These are phyloP conservation scores for Aureobasidium lini DNA, from an alignment of 2,329 filamentous ascomycete species.

Conservation along the genomic window DNA sequence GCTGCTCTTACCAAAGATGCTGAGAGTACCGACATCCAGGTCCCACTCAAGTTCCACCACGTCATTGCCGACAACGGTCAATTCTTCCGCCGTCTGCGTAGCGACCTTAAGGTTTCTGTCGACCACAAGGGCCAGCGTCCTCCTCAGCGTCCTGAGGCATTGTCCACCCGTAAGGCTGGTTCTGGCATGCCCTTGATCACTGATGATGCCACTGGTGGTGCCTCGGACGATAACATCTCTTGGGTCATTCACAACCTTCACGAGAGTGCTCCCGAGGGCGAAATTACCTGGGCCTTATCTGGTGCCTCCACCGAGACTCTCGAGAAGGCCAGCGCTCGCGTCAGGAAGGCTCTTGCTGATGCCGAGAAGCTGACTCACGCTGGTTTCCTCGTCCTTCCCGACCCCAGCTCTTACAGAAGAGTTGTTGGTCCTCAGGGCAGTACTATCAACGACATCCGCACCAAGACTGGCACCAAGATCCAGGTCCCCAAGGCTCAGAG, in stretches of 20 bases:
- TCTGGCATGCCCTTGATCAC: constrained; percentile 81
- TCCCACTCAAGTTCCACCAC: constrained; percentile 80
- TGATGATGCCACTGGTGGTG: constrained; percentile 52
- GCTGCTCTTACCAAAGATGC: constrained; percentile 71
- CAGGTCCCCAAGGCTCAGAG: constrained; percentile 75
- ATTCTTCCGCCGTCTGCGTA: constrained; percentile 85
- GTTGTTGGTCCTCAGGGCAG: constrained; percentile 84
- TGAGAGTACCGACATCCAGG: constrained; percentile 76
- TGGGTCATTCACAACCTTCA: constrained; percentile 80
- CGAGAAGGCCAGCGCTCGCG: constrained; percentile 68
- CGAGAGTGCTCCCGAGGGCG: constrained; percentile 52
- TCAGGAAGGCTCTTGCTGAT: constrained; percentile 66
- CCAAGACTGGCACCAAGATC: constrained; percentile 87
- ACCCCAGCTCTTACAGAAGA: constrained; percentile 80
- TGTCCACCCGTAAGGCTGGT: constrained; percentile 44
- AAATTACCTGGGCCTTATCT: constrained; percentile 81
- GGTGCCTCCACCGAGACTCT: constrained; percentile 67
- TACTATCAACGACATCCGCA: constrained; percentile 88
- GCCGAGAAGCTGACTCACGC: constrained; percentile 62
- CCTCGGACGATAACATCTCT: constrained; percentile 60
- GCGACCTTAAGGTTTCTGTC: constrained; percentile 79
- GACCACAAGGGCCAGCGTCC: constrained; percentile 78
- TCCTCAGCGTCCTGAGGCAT: constrained; percentile 56
- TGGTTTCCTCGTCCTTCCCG: constrained; percentile 83
- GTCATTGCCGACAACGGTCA: constrained; percentile 78